Evolutionary conservation across 2,329 filamentous ascomycete genomes (phyloP).

Genomic region (Claviceps africana): DNA sequence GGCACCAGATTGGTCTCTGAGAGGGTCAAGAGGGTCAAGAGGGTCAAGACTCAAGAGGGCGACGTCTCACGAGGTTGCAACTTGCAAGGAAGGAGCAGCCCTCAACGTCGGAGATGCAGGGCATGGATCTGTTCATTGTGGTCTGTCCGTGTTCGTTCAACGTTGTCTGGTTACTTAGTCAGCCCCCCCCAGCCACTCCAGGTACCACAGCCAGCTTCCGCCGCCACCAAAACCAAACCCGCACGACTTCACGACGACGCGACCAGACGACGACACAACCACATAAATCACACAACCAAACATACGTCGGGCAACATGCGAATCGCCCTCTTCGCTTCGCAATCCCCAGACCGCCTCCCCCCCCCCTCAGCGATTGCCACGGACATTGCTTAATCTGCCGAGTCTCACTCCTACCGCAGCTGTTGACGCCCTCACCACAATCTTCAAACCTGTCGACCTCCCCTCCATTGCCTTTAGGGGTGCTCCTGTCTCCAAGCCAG

Average conservation of each 20-base stretch:
- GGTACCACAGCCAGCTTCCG: not conserved
- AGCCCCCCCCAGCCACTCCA: not conserved
- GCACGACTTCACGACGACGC: too few relatives aligned
- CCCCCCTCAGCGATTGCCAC: not conserved
- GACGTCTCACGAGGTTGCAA: not conserved
- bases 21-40: too few relatives aligned
- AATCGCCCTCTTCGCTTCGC: not conserved
- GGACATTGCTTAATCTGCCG: conserved; percentile 6
- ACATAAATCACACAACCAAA: too few relatives aligned
- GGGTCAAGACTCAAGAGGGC: too few relatives aligned
- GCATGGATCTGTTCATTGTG: not conserved
- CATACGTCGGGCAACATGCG: not conserved
- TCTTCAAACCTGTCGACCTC: not conserved
- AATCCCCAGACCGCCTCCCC: not conserved
- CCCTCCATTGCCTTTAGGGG: not conserved
- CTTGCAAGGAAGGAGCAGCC: not conserved
- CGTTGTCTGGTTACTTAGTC: not conserved
- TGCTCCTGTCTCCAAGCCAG: not conserved
- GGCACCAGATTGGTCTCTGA: too few relatives aligned
- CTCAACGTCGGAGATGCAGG: not conserved
- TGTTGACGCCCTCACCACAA: not conserved
- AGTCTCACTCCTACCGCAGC: not conserved
- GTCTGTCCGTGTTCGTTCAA: too few relatives aligned
- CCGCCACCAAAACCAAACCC: not conserved
- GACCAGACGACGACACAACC: not conserved